Percentiles rank a stretch among this genome's conserved stretches.
phyloP scores from a whole-genome alignment of 768 basidiomycete species.

The Rhizopogon salebrosus region DNA sequence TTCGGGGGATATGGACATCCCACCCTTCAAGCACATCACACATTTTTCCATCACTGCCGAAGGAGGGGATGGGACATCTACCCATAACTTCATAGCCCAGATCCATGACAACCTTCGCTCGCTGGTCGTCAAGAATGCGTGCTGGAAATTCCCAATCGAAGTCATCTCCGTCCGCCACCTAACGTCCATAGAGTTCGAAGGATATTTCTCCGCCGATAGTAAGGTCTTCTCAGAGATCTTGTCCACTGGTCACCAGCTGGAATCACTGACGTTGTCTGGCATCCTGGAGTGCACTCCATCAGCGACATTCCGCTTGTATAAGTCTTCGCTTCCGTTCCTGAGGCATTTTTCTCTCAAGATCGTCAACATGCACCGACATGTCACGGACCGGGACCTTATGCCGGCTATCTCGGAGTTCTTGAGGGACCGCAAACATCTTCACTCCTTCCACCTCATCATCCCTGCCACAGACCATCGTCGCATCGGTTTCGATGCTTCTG shows the following conservation, averaged over 20 bases:
- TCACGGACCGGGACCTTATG: conserved; percentile 57
- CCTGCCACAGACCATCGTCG: conserved; percentile 39
- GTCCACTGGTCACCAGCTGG: conserved; percentile 55
- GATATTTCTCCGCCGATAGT: conserved; percentile 45
- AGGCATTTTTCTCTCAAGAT: conserved; percentile 58
- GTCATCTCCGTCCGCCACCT: conserved; percentile 57
- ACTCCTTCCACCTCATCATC: conserved; percentile 47
- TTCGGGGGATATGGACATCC: conserved; percentile 39
- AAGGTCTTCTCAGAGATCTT: conserved; percentile 58
- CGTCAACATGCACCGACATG: conserved; percentile 35
- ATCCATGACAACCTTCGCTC: conserved; percentile 50
- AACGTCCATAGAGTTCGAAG: conserved; percentile 57
- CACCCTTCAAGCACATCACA: conserved; percentile 49
- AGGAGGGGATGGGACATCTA: conserved; percentile 32
- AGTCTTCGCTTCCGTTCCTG: conserved; percentile 52
- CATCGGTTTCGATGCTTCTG: conserved; percentile 62
- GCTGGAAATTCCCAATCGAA: conserved; percentile 53
- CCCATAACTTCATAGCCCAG: conserved; percentile 46
- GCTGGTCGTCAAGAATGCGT: conserved; percentile 47
- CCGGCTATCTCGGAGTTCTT: conserved; percentile 66
- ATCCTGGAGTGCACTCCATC: conserved; percentile 48
- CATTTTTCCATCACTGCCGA: conserved; percentile 54
- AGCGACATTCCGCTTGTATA: conserved; percentile 41
- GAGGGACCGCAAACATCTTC: conserved; percentile 46
- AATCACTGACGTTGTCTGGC: conserved; percentile 52